phyloP scores from a whole-genome alignment of 768 basidiomycete species.

The Collybia sp. region DNA sequence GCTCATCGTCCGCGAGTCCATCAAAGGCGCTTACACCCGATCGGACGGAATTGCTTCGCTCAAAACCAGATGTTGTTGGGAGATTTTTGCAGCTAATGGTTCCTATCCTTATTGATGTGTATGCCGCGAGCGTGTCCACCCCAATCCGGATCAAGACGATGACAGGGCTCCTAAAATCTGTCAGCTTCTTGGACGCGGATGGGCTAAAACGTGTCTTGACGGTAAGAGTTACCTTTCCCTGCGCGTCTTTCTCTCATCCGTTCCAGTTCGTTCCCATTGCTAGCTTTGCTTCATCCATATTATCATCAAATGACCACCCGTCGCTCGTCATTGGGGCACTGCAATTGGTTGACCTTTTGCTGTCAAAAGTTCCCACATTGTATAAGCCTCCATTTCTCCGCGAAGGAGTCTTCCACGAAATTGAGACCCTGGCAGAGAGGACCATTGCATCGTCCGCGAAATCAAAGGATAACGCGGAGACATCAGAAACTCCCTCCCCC shows the following conservation, averaged over 20 bases:
- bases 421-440: constrained; percentile 71
- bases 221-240: constrained; percentile 39
- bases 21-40: constrained; percentile 38
- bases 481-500: constrained; percentile 30
- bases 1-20: constrained; percentile 23
- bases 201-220: constrained; percentile 73
- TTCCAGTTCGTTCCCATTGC: constrained; percentile 88
- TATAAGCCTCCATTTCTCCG: constrained; percentile 89
- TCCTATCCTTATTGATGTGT: constrained; percentile 96
- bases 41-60: constrained; percentile 72
- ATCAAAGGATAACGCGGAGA: constrained; percentile 42
- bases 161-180: constrained; percentile 83
- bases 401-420: constrained; percentile 96
- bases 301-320: constrained; percentile 90
- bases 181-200: constrained; percentile 80
- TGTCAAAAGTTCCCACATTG: constrained; percentile 76
- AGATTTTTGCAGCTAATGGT: constrained; percentile 87
- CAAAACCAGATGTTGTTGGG: constrained; percentile 69
- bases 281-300: constrained; percentile 89
- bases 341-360: constrained; percentile 88
- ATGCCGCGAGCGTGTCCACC: constrained; percentile 92
- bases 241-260: constrained; percentile 5
- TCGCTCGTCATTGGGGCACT: constrained; percentile 83
- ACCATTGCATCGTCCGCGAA: constrained; percentile 45
- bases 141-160: constrained; percentile 87